phyloP scores from a whole-genome alignment of 192 early-diverging fungal species.

The Coemansia sp. region DNA sequence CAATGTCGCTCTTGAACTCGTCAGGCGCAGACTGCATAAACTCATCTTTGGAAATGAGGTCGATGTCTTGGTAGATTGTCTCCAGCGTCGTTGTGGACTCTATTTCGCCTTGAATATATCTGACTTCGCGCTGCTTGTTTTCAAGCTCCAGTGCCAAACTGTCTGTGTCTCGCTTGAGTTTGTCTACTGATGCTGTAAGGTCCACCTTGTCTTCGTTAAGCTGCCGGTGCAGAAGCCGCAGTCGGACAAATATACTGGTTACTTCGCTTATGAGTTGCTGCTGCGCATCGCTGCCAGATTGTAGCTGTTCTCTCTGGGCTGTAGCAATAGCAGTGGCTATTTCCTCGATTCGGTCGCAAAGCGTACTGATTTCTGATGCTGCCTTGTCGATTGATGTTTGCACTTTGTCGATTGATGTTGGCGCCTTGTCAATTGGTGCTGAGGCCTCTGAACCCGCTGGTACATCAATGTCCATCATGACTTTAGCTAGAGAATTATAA shows the following conservation, averaged over 20 bases:
- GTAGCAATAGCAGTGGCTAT: slow-evolving; percentile 15
- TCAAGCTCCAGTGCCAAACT: slow-evolving; percentile 38
- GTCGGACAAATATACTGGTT: slow-evolving; percentile 35
- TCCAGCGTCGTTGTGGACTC: slow-evolving; percentile 39
- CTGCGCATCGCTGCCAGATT: slow-evolving; percentile 5
- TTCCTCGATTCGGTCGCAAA: slow-evolving; percentile 33
- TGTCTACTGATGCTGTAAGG: slow-evolving; percentile 21
- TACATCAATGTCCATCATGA: slow-evolving; percentile 12
- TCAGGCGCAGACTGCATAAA: slow-evolving; percentile 32
- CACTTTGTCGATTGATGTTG: background rate
- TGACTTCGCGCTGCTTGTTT: slow-evolving; percentile 31
- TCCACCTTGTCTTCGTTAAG: slow-evolving; percentile 34
- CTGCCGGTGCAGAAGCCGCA: slow-evolving; percentile 40
- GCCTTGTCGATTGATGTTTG: slow-evolving; percentile 8
- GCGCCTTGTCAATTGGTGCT: no score
- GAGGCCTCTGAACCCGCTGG: background rate
- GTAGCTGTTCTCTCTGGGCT: slow-evolving; percentile 5
- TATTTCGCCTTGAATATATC: slow-evolving; percentile 45
- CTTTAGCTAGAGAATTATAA: background rate
- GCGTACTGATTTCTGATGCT: slow-evolving; percentile 21
- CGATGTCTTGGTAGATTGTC: slow-evolving; percentile 53
- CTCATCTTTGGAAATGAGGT: slow-evolving; percentile 34
- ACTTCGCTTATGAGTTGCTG: slow-evolving; percentile 24
- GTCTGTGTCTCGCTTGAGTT: slow-evolving; percentile 37
- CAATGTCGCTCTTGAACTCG: slow-evolving; percentile 26